Evolutionary conservation across 768 basidiomycete genomes (phyloP).

Genomic region (Boletus edulis): DNA sequence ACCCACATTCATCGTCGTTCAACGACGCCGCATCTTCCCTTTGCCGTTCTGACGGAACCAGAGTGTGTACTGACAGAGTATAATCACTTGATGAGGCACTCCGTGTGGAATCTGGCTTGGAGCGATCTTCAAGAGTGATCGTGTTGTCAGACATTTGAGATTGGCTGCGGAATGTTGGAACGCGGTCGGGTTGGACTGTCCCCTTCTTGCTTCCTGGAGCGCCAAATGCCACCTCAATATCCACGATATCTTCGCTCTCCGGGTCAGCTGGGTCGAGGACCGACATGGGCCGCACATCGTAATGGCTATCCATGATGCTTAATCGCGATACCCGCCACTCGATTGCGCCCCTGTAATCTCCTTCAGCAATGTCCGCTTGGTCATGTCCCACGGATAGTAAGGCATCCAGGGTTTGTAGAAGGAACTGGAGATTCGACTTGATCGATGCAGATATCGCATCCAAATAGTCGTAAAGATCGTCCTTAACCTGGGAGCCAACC

Average conservation of each 20-base stretch:
- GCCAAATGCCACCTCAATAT: slow-evolving; percentile 52
- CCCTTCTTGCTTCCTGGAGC: slow-evolving; percentile 36
- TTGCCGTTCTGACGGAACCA: slow-evolving; percentile 21
- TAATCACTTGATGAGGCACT: slow-evolving; percentile 24
- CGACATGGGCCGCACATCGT: slow-evolving; percentile 42
- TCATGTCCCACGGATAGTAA: slow-evolving; percentile 65
- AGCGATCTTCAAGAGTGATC: slow-evolving; percentile 30
- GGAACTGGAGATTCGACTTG: slow-evolving; percentile 52
- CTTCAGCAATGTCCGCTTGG: slow-evolving; percentile 66
- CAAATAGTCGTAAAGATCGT: slow-evolving; percentile 39
- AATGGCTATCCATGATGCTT: slow-evolving; percentile 54
- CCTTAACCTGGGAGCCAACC: slow-evolving; percentile 12
- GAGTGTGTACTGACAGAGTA: slow-evolving; percentile 24
- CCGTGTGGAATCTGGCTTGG: slow-evolving; percentile 17
- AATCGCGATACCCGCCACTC: slow-evolving; percentile 75
- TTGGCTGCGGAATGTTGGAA: slow-evolving; percentile 31
- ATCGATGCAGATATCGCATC: slow-evolving; percentile 51
- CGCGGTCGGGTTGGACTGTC: slow-evolving; percentile 17
- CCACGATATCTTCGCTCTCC: slow-evolving; percentile 52
- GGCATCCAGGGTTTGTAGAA: slow-evolving; percentile 59
- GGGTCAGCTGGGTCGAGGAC: slow-evolving; percentile 40
- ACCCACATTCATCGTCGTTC: slow-evolving; percentile 26
- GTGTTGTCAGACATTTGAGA: slow-evolving; percentile 35
- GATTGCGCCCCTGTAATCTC: slow-evolving; percentile 72
- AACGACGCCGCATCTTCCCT: slow-evolving; percentile 21